These are phyloP conservation scores for Imleria badia DNA, from an alignment of 768 basidiomycete genomes.

Conservation along the genomic window DNA sequence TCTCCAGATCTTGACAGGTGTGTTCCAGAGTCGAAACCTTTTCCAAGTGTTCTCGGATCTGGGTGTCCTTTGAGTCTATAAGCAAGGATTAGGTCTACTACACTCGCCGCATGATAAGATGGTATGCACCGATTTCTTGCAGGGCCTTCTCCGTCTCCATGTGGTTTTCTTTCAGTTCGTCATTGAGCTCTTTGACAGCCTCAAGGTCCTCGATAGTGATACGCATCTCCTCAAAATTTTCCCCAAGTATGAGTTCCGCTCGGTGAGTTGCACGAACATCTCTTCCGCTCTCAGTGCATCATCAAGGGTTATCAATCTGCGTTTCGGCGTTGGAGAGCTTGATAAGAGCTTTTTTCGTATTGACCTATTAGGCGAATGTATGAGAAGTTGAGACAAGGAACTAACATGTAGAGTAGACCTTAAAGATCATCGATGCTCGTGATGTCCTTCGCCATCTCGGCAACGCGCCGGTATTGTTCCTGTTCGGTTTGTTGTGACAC, in stretches of 20 bases:
- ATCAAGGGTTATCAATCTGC: constrained; percentile 92
- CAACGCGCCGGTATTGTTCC: constrained; percentile 75
- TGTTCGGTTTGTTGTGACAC: constrained; percentile 84
- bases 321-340: constrained; percentile 86
- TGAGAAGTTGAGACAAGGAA: constrained; percentile 3
- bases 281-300: constrained; percentile 95
- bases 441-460: constrained; percentile 90
- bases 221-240: constrained; percentile 99
- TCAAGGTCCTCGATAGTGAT: constrained; percentile 96
- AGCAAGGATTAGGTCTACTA: background rate
- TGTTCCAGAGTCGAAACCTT: constrained; percentile 75
- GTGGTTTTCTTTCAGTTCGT: constrained; percentile 97
- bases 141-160: constrained; percentile 89
- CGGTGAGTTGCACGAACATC: constrained; percentile 92
- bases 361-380: constrained; percentile 47
- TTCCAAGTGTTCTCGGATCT: constrained; percentile 63
- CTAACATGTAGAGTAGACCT: constrained; percentile 45
- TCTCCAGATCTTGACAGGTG: constrained; percentile 79
- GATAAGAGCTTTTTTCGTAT: constrained; percentile 74
- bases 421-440: constrained; percentile 76
- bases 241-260: constrained; percentile 90
- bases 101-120: background rate
- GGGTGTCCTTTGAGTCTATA: constrained; percentile 68
- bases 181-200: constrained; percentile 91
- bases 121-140: constrained; percentile 75